Percentiles rank a stretch among this genome's conserved stretches.
Conservation (phyloP, 345 rosid genomes). For the Heritiera littoralis region DNA sequence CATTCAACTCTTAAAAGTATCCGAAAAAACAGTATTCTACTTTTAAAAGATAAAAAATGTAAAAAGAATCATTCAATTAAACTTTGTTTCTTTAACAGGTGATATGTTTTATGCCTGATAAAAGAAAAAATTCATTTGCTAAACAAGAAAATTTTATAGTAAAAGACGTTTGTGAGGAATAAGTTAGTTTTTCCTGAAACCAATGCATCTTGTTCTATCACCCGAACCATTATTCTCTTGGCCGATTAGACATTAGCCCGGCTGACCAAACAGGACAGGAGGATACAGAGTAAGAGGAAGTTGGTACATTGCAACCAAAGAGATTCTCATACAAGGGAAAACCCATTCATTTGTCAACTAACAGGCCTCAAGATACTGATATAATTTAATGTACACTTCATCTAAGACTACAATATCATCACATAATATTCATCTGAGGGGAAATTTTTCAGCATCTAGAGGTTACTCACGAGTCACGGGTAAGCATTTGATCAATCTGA, state of each 20-base stretch:
- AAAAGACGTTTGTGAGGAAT: neutral
- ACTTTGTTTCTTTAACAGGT: too few species aligned
- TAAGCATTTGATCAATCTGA: conserved; percentile 72
- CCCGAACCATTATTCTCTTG: neutral
- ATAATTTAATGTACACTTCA: neutral
- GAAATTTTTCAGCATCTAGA: conserved; percentile 1
- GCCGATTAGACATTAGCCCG: neutral
- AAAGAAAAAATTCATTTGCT: neutral
- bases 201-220: neutral
- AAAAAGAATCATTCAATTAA: too few species aligned
- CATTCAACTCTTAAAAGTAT: too few species aligned
- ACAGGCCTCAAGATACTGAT: neutral
- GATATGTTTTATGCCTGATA: too few species aligned
- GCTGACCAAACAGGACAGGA: neutral
- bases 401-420: neutral
- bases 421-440: neutral
- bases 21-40: too few species aligned
- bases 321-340: neutral
- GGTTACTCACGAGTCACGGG: conserved; percentile 37
- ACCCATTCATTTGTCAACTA: neutral
- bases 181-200: neutral
- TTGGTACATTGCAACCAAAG: neutral
- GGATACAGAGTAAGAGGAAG: neutral
- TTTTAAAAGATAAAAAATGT: too few species aligned
- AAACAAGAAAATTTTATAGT: neutral